Conservation (phyloP, 2,329 filamentous ascomycete genomes). For the Diaporthe sp. region DNA sequence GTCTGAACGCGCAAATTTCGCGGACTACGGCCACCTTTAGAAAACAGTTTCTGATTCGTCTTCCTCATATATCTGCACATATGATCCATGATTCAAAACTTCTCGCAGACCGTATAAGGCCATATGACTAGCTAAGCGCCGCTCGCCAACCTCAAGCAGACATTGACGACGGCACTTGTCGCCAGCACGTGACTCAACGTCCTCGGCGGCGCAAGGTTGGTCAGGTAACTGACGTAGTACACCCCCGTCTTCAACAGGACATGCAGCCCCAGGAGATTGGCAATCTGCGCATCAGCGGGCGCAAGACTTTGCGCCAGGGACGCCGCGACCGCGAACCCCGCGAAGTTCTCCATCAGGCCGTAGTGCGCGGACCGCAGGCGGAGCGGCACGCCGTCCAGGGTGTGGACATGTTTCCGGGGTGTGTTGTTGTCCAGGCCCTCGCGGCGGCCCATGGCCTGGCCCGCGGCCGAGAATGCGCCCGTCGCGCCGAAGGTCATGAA, state of each 20-base stretch:
- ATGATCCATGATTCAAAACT: too few relatives aligned
- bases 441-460: constrained; percentile 32
- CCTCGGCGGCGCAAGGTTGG: constrained; percentile 11
- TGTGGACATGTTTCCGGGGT: constrained; percentile 27
- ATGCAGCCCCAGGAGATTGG: constrained; percentile 32
- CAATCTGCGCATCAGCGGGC: constrained; percentile 25
- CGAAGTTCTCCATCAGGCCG: constrained; percentile 34
- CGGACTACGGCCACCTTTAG: too few relatives aligned
- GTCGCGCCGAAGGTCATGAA: constrained; percentile 30
- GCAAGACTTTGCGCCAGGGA: constrained; percentile 32
- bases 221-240: constrained; percentile 28
- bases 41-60: too few relatives aligned
- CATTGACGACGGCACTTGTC: constrained; percentile 27
- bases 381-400: constrained; percentile 30
- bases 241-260: constrained; percentile 31
- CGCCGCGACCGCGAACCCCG: constrained; percentile 31
- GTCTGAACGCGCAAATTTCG: too few relatives aligned
- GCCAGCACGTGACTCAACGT: constrained; percentile 31
- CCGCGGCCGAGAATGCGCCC: constrained; percentile 27
- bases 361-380: constrained; percentile 34
- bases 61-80: too few relatives aligned
- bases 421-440: constrained; percentile 26
- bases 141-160: constrained; percentile 27
- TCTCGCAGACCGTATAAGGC: too few relatives aligned
- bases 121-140: not conserved